These are phyloP conservation scores for Fraxinus angustifolia DNA, from an alignment of 305 asterid species.

Conservation along the genomic window DNA sequence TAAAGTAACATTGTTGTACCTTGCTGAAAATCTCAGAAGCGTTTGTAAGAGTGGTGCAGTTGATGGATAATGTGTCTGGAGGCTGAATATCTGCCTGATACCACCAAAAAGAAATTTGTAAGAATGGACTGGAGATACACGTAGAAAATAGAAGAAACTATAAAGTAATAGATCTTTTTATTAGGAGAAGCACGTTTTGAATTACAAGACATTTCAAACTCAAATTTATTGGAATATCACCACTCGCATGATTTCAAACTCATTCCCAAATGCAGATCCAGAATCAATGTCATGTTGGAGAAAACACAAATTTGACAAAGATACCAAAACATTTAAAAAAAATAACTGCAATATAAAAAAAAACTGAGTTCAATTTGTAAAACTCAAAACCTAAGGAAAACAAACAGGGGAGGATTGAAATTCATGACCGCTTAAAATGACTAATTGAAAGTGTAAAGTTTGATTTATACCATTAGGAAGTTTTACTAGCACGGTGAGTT, in stretches of 20 bases:
- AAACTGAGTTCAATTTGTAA: neutral
- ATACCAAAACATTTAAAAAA: neutral
- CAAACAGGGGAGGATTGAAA: neutral
- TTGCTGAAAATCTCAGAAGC: slow-evolving; percentile 74
- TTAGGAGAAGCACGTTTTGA: neutral
- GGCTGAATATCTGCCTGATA: slow-evolving; percentile 56
- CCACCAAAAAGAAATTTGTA: neutral
- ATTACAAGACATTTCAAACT: neutral
- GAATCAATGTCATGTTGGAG: neutral
- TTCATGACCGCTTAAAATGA: neutral
- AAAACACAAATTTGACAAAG: neutral
- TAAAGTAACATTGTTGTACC: slow-evolving; percentile 40
- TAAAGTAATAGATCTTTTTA: neutral
- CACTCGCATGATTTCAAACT: neutral
- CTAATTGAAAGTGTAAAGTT: neutral
- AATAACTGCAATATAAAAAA: neutral
- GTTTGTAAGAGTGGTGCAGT: slow-evolving; percentile 73
- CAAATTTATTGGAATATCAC: neutral
- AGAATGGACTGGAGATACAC: slow-evolving; percentile 4
- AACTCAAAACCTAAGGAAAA: neutral
- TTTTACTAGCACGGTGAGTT: neutral
- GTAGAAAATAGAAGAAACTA: neutral
- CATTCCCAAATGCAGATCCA: slow-evolving; percentile 3
- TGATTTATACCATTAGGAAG: neutral
- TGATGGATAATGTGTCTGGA: slow-evolving; percentile 68